Percentiles rank a stretch among this genome's conserved stretches.
These are phyloP conservation scores for Malus sylvestris DNA, from an alignment of 306 rosid genomes.

Conservation along the genomic window DNA sequence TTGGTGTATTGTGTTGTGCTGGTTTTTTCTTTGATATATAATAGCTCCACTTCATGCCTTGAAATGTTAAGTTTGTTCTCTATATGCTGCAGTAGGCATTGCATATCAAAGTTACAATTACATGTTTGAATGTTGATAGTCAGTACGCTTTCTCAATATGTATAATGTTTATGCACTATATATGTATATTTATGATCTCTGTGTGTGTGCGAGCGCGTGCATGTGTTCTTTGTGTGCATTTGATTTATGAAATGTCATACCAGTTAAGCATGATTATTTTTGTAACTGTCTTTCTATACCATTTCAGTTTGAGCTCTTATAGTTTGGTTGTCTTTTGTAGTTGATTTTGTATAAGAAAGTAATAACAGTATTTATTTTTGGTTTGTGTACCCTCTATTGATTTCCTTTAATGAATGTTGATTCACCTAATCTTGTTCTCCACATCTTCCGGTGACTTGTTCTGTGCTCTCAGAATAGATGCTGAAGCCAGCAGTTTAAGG, in stretches of 20 bases:
- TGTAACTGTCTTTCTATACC: not conserved
- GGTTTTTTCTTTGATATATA: conserved; percentile 1
- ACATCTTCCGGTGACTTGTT: conserved; percentile 24
- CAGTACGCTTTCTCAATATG: not conserved
- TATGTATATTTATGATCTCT: too few relatives aligned
- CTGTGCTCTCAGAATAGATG: conserved; percentile 73
- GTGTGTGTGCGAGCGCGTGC: too few relatives aligned
- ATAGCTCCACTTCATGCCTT: not conserved
- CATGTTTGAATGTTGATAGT: not conserved
- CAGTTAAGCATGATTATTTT: not conserved
- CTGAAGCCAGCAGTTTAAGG: conserved; percentile 55
- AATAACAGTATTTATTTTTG: not conserved
- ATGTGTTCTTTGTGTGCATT: not conserved
- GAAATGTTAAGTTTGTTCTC: conserved; percentile 4
- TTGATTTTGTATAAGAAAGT: not conserved
- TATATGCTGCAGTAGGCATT: not conserved
- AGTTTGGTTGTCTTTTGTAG: not conserved
- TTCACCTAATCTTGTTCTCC: conserved; percentile 13
- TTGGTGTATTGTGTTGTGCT: conserved; percentile 4
- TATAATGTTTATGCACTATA: not conserved
- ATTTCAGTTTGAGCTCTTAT: not conserved
- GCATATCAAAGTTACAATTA: not conserved
- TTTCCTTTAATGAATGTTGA: not conserved
- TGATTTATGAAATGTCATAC: not conserved
- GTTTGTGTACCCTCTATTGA: not conserved